Base-by-base conservation (phyloP, 192 early-diverging fungal species). In the Jimgerdemannia flammicorona region DNA sequence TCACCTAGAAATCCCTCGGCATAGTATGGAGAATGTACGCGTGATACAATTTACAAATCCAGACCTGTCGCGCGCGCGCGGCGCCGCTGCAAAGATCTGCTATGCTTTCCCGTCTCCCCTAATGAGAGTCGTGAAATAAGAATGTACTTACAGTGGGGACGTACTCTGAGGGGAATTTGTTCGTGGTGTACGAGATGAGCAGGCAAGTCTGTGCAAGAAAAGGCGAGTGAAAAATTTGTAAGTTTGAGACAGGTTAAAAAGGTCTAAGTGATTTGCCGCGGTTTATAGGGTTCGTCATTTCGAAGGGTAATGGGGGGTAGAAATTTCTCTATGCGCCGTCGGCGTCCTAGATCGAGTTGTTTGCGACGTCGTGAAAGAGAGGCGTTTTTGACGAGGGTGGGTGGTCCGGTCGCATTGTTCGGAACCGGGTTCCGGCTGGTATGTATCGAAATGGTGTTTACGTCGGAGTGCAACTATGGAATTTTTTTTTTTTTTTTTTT, bases 131-230 rank as follows among this genome's bases (percentile, higher is more conserved):
- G 29, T 29, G 29, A 29, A 29, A 29, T 29, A 29, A 29, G 29
- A 18, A 63, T 54, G 41, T 69, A 90, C 87, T 87, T 87, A 95
- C 95, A 49, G 96, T 98, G 40, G 96, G 96, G 42, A 97, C 95
- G 81, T 98, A 98, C 89, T 97, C 96, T 64, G 91, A 93, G 19
- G 96, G 96, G 82, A 97, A 97, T 81, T 95, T 95, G 88, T 97
- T 97, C 54, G 95, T 97, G 71, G 96, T 97, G 83, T 98, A 98
- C 67, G 93, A 95, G 77, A 98, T 97, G 75, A 98, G 88, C 42
- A 98, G 87, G 80, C 95, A 96, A 42, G 96, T 98, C 90, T 97
- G 71, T 54, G 71, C 17, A 69, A 75, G 20, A 59, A 41, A 64
- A 18, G 40, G 40, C 8, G 49, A 1, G 29, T 29, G 29, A 29